Conservation (phyloP, 2,329 filamentous ascomycete genomes). For the Calonectria naviculata region DNA sequence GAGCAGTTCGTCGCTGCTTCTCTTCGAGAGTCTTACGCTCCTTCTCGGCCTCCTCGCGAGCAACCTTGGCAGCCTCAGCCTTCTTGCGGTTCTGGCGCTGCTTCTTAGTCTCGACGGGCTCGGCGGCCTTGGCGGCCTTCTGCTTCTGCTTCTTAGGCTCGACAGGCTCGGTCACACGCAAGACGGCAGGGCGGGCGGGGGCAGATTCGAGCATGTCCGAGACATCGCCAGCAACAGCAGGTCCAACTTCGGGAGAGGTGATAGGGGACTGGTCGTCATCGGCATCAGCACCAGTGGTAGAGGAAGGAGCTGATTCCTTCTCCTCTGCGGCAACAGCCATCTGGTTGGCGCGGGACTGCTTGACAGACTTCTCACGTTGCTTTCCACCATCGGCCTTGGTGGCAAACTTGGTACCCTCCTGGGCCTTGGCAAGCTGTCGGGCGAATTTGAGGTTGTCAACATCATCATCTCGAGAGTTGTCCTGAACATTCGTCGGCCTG, state of each 20-base stretch:
- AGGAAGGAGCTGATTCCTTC: constrained; percentile 64
- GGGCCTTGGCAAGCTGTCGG: constrained; percentile 75
- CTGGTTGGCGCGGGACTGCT: constrained; percentile 73
- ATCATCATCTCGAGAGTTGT: constrained; percentile 65
- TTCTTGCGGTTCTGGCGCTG: constrained; percentile 93
- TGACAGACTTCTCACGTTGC: constrained; percentile 76
- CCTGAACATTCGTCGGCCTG: constrained; percentile 42
- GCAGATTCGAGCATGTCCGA: constrained; percentile 91
- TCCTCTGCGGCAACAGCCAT: constrained; percentile 56
- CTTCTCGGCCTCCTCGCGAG: constrained; percentile 81
- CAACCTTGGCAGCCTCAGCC: constrained; percentile 81
- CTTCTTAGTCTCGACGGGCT: constrained; percentile 89
- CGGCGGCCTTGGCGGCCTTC: constrained; percentile 70
- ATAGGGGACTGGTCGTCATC: constrained; percentile 83
- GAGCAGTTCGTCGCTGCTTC: constrained; percentile 84
- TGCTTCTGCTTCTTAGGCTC: constrained; percentile 69
- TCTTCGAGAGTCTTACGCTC: constrained; percentile 81
- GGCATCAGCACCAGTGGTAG: constrained; percentile 78
- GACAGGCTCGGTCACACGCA: constrained; percentile 79
- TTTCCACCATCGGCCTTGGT: constrained; percentile 66
- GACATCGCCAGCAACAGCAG: constrained; percentile 75
- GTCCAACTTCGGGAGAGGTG: constrained; percentile 70
- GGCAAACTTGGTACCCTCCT: constrained; percentile 74
- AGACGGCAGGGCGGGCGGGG: constrained; percentile 74
- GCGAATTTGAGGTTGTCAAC: constrained; percentile 82